phyloP scores from a whole-genome alignment of 2,329 filamentous ascomycete genomes.

The Simplicillium aogashimaense region DNA sequence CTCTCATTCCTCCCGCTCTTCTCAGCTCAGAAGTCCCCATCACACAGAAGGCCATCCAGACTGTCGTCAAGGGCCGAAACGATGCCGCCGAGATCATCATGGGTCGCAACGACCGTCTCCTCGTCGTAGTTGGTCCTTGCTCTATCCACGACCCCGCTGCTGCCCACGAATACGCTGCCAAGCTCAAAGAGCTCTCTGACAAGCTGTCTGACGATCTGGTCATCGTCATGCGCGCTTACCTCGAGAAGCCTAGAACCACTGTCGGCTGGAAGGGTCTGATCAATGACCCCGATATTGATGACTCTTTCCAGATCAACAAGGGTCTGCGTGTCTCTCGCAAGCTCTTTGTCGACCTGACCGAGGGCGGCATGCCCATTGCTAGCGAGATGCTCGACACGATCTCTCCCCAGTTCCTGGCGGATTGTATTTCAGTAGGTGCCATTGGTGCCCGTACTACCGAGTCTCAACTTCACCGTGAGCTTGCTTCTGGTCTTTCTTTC shows the following conservation, averaged over 20 bases:
- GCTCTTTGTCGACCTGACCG: slow-evolving; percentile 85
- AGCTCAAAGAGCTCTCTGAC: slow-evolving; percentile 66
- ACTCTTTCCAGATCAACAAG: slow-evolving; percentile 98
- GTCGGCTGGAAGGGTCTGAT: slow-evolving; percentile 99
- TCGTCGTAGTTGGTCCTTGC: slow-evolving; percentile 92
- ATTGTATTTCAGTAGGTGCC: slow-evolving; percentile 89
- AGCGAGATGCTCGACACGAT: slow-evolving; percentile 99
- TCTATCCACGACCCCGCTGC: slow-evolving; percentile 90
- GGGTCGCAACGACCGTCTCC: slow-evolving; percentile 71
- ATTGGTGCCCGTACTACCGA: slow-evolving; percentile 96
- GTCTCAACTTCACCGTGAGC: slow-evolving; percentile 90
- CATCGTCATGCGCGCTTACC: slow-evolving; percentile 96
- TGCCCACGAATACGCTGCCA: slow-evolving; percentile 79
- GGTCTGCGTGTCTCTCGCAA: slow-evolving; percentile 85
- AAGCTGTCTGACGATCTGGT: slow-evolving; percentile 76
- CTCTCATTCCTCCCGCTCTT: slow-evolving; percentile 79
- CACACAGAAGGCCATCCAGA: slow-evolving; percentile 50
- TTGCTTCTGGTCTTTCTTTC: slow-evolving; percentile 91
- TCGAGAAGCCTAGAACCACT: slow-evolving; percentile 96
- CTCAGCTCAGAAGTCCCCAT: slow-evolving; percentile 79
- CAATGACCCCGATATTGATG: slow-evolving; percentile 97
- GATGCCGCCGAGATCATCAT: slow-evolving; percentile 67
- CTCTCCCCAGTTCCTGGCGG: slow-evolving; percentile 93
- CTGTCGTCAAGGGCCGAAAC: slow-evolving; percentile 61
- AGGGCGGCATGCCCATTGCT: slow-evolving; percentile 83